Evolutionary conservation across 306 rosid genomes (phyloP).

Genomic region (Gastrolobium bilobum): DNA sequence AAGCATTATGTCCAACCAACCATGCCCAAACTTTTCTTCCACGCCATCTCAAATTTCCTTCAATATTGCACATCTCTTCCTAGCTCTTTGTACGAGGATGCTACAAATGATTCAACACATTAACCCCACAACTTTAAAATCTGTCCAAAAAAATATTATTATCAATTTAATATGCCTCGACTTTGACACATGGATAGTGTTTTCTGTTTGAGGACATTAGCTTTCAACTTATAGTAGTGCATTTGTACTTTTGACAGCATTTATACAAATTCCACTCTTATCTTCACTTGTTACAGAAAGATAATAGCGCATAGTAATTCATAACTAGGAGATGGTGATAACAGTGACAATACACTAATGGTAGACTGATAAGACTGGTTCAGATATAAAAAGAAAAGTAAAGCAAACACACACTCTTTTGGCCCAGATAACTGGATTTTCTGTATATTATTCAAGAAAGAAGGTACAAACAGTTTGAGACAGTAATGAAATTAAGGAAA

Average conservation of each 20-base stretch:
- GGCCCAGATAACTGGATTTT: too few relatives aligned
- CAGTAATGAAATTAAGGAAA: too few relatives aligned
- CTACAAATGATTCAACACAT: background rate
- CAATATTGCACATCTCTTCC: background rate
- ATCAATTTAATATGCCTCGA: background rate
- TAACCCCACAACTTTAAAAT: background rate
- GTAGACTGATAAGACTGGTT: background rate
- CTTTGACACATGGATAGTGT: background rate
- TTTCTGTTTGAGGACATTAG: background rate
- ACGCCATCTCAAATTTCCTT: background rate
- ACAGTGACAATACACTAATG: background rate
- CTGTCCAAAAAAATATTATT: background rate
- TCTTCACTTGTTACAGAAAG: background rate
- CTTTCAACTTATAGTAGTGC: background rate
- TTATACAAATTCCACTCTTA: conserved; percentile 1
- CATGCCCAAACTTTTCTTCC: too few relatives aligned
- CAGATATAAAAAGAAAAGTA: too few relatives aligned
- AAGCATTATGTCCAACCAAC: too few relatives aligned
- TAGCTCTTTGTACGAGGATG: background rate
- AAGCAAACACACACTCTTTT: too few relatives aligned
- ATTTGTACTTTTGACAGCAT: background rate
- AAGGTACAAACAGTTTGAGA: too few relatives aligned
- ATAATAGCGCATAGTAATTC: background rate
- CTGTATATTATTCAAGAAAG: too few relatives aligned
- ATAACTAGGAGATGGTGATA: conserved; percentile 14